These are phyloP conservation scores for Lactarius sanguifluus DNA, from an alignment of 768 basidiomycete species.

Conservation along the genomic window DNA sequence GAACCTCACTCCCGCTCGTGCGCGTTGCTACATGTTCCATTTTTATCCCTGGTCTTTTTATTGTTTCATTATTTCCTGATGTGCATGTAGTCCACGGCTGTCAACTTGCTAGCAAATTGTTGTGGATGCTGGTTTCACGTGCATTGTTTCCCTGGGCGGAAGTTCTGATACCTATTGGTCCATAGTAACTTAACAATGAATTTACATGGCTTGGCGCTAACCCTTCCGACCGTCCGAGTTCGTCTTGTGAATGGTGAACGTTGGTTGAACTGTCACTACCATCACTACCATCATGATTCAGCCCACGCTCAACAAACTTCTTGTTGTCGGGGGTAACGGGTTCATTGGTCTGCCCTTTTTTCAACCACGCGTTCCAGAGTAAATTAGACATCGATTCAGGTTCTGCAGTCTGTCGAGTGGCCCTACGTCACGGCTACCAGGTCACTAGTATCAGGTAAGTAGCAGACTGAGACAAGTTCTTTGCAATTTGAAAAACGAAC, in stretches of 20 bases:
- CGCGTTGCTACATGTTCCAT: slow-evolving; percentile 24
- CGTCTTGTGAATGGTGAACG: background rate
- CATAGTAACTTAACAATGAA: background rate
- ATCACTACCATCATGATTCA: slow-evolving; percentile 2
- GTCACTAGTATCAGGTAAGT: slow-evolving; percentile 87
- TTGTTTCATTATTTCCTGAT: background rate
- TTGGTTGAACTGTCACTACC: background rate
- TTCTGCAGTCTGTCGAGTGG: slow-evolving; percentile 89
- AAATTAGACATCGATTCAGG: slow-evolving; percentile 47
- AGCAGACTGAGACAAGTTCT: slow-evolving; percentile 14
- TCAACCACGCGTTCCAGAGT: background rate
- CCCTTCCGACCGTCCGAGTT: background rate
- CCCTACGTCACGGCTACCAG: slow-evolving; percentile 76
- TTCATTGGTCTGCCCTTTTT: slow-evolving; percentile 70
- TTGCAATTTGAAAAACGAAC: background rate
- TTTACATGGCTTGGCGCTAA: background rate
- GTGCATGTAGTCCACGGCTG: slow-evolving; percentile 1
- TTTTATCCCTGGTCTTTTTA: slow-evolving; percentile 25
- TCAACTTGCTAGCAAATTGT: slow-evolving; percentile 12
- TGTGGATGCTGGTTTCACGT: slow-evolving; percentile 8
- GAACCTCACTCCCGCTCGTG: slow-evolving; percentile 31
- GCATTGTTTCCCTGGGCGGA: background rate
- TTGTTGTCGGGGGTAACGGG: slow-evolving; percentile 99
- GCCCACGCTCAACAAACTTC: slow-evolving; percentile 54
- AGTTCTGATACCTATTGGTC: background rate